Evolutionary conservation across 1,284 basidiomycete species (phyloP).

Genomic region (Takashimella koratensis): DNA sequence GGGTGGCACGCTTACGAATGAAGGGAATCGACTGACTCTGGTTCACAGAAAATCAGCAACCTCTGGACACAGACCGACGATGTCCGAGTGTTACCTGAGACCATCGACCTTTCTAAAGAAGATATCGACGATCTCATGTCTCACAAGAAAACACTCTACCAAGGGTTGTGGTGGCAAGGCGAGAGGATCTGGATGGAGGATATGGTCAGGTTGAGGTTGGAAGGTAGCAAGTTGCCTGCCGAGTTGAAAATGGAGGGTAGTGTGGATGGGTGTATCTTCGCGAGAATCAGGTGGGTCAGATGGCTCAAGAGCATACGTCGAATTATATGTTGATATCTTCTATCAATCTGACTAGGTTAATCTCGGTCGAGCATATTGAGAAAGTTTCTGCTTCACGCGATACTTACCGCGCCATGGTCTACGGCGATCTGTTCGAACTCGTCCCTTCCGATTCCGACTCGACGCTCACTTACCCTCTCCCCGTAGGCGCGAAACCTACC

Average conservation of each 20-base stretch:
- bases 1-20: constrained; percentile 9
- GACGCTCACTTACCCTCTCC: neutral
- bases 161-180: constrained; percentile 82
- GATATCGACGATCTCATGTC: constrained; percentile 23
- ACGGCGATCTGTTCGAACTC: constrained; percentile 40
- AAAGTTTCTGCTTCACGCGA: constrained; percentile 18
- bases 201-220: constrained; percentile 61
- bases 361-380: constrained; percentile 24
- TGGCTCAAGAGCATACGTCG: neutral
- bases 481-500: constrained; percentile 1
- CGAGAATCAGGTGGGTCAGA: constrained; percentile 31
- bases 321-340: too few species aligned
- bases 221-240: constrained; percentile 22
- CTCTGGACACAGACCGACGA: constrained; percentile 41
- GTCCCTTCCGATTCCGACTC: neutral
- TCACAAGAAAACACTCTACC: constrained; percentile 43
- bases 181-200: constrained; percentile 86
- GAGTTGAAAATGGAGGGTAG: constrained; percentile 14
- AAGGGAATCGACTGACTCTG: constrained; percentile 3
- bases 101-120: constrained; percentile 20
- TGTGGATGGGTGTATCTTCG: constrained; percentile 21
- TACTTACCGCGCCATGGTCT: constrained; percentile 30
- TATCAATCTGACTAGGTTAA: constrained; percentile 14
- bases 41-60: constrained; percentile 23
- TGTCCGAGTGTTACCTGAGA: constrained; percentile 23